Base-by-base conservation (phyloP, 2,329 filamentous ascomycete genomes). In the Clarireedia homoeocarpa region DNA sequence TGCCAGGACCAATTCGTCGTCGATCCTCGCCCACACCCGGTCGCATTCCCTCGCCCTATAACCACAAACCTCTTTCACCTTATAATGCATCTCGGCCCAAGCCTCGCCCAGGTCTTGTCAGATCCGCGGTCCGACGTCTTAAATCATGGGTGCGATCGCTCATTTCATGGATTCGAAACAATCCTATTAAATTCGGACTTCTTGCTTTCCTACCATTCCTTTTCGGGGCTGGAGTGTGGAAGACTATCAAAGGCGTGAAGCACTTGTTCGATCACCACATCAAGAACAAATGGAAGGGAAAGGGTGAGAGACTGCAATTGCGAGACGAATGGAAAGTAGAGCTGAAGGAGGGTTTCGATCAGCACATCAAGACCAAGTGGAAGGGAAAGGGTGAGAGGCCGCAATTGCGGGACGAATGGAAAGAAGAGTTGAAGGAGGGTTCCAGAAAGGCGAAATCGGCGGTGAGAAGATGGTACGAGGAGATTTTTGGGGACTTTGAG, bases 161-260 rank as follows among this genome's bases (percentile, higher is more conserved):
- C 1, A 30, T 65, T 14, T 42, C 50, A 26, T 68, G 64, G 65
- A 57, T 50, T 1, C 58, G 53, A 23, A 53, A 55, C 14, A 61
- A 68, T 47, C 66, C 66, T 0, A 59, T 68, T 1, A 62, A 63
- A 20, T 60, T 62, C 1, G 63, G 62, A 1, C 5, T 67, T 2
- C 26, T 65, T 15, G 55, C 61, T 1, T 57, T 66, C n/a, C 24
- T 67, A 2, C 66, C 66, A 1, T 27, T 66, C 1, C 4, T 66
- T 5, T 58, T 62, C 2, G 55, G 58, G 2, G 64, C 59, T 1
- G 63, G 61, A 0, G 17, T 63, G 1, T 44, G 59, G 23, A 59
- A 52, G 14, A 27, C 53, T 0, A 27, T 57, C n/a, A 39, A 48
- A 17, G 46, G 40, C 2, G 12, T 61, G 3, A 48, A 56, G 3